Conservation (phyloP, 495 filamentous ascomycete species). For the Hyaloscypha bicolor region DNA sequence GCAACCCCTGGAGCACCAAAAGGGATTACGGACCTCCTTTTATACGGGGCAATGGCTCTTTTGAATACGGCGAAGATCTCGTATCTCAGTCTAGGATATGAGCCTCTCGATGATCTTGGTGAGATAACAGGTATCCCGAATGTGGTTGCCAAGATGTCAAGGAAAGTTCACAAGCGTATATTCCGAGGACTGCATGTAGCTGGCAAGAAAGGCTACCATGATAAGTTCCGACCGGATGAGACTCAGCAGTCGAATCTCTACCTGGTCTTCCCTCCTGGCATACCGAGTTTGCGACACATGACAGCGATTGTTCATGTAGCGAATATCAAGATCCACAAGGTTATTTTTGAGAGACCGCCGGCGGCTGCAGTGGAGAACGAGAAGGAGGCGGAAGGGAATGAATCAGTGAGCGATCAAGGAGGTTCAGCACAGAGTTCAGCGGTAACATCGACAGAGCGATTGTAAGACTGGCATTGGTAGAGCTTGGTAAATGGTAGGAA, state of each 20-base stretch:
- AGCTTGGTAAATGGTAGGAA: neutral
- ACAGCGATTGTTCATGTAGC: constrained; percentile 45
- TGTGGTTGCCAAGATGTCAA: constrained; percentile 33
- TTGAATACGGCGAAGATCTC: constrained; percentile 36
- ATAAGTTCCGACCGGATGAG: constrained; percentile 44
- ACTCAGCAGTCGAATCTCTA: constrained; percentile 33
- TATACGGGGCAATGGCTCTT: constrained; percentile 43
- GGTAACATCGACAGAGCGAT: neutral
- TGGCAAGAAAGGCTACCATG: constrained; percentile 48
- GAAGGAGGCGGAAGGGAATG: constrained; percentile 1
- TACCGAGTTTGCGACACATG: constrained; percentile 38
- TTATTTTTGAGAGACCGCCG: neutral
- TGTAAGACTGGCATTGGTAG: neutral
- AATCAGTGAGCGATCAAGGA: neutral
- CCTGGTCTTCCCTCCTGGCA: constrained; percentile 38
- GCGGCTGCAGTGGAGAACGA: neutral
- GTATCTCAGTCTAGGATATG: constrained; percentile 46
- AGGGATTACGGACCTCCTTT: constrained; percentile 44
- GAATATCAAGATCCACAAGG: constrained; percentile 35
- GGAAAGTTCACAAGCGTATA: constrained; percentile 35
- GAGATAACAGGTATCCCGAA: constrained; percentile 38
- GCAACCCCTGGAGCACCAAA: constrained; percentile 39
- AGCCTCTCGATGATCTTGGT: constrained; percentile 38
- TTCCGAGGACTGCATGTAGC: constrained; percentile 39
- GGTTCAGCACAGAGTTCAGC: neutral